Evolutionary conservation across 164 flowering plant species (phyloP).

Genomic region (Saururus chinensis): DNA sequence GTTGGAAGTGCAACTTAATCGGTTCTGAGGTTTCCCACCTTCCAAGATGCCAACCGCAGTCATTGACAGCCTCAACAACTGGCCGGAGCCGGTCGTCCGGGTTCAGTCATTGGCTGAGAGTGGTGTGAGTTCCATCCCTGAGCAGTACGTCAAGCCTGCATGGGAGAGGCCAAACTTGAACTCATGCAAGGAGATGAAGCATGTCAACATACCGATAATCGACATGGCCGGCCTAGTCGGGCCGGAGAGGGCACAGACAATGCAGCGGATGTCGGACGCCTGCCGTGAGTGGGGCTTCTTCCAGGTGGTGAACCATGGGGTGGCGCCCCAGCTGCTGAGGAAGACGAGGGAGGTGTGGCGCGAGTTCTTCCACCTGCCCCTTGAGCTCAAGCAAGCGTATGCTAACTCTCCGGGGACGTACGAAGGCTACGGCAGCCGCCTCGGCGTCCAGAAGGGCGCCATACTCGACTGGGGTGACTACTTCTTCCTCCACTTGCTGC

Average conservation of each 20-base stretch:
- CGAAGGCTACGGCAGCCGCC: slow-evolving; percentile 80
- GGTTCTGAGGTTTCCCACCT: no score
- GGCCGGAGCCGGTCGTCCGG: background rate
- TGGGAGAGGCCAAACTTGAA: background rate
- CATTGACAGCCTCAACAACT: background rate
- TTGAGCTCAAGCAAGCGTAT: slow-evolving; percentile 41
- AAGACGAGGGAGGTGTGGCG: slow-evolving; percentile 44
- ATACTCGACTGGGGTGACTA: slow-evolving; percentile 80
- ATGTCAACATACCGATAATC: slow-evolving; percentile 50
- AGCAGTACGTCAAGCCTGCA: background rate
- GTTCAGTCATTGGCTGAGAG: background rate
- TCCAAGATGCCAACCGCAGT: no score
- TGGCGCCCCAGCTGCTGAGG: slow-evolving; percentile 45
- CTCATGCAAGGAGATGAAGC: background rate
- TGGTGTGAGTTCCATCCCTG: background rate
- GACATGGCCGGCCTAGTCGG: slow-evolving; percentile 27
- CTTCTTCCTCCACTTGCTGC: slow-evolving; percentile 51
- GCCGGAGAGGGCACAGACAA: background rate
- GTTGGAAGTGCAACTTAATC: no score
- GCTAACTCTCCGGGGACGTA: slow-evolving; percentile 65
- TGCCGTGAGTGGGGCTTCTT: slow-evolving; percentile 86
- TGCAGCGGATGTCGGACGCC: slow-evolving; percentile 31
- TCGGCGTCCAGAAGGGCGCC: slow-evolving; percentile 67
- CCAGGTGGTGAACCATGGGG: slow-evolving; percentile 76
- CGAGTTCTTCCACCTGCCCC: slow-evolving; percentile 47